These are phyloP conservation scores for Teratosphaeria gauchensis DNA, from an alignment of 2,329 filamentous ascomycete species.

Conservation along the genomic window DNA sequence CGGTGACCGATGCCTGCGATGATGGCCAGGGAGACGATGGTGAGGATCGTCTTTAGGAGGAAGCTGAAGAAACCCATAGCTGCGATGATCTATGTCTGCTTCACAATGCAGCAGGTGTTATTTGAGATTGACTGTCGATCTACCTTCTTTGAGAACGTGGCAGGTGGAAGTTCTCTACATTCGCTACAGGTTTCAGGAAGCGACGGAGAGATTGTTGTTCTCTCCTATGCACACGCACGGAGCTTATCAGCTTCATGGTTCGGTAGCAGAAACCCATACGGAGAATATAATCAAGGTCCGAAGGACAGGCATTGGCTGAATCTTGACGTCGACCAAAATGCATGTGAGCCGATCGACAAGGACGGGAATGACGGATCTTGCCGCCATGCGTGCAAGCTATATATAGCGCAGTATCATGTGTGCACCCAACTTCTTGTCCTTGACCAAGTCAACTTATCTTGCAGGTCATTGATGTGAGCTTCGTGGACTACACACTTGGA, in stretches of 20 bases:
- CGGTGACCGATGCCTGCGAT: conserved; percentile 28
- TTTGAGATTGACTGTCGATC: not conserved
- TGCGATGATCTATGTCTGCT: not conserved
- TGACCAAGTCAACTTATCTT: too few relatives aligned
- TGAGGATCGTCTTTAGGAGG: conserved; percentile 11
- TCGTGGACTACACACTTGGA: too few relatives aligned
- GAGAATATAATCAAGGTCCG: not conserved
- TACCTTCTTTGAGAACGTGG: not conserved
- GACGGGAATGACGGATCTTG: not conserved
- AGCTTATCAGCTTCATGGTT: not conserved
- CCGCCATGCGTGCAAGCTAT: not conserved
- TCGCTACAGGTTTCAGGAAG: not conserved
- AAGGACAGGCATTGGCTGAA: not conserved
- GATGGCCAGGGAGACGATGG: conserved; percentile 24
- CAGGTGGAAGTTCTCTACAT: not conserved
- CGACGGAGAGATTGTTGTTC: not conserved
- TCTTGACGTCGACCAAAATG: not conserved
- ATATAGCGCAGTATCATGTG: not conserved
- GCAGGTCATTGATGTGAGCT: too few relatives aligned
- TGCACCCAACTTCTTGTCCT: too few relatives aligned
- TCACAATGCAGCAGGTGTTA: not conserved
- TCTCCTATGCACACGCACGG: not conserved
- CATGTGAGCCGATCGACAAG: not conserved
- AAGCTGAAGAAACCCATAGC: conserved; percentile 13
- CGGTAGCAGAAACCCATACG: not conserved